phyloP scores from a whole-genome alignment of 1,284 basidiomycete species.

The Cutaneotrichosporon sp. region DNA sequence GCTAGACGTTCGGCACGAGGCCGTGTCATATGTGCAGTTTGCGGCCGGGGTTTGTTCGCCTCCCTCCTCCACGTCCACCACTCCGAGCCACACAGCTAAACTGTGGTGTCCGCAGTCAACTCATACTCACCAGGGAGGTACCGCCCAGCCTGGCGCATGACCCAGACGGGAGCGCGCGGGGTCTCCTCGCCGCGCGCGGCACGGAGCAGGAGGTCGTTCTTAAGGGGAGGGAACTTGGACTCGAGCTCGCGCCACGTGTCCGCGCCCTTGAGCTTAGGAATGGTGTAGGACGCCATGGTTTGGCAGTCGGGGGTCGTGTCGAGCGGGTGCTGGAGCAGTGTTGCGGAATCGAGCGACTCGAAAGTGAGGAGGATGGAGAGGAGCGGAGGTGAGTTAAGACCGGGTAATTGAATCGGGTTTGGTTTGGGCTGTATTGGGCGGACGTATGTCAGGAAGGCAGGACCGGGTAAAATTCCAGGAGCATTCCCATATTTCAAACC shows the following conservation, averaged over 20 bases:
- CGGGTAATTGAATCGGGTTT: not conserved
- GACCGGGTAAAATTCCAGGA: not conserved
- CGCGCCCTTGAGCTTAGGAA: conserved; percentile 32
- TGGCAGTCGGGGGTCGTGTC: conserved; percentile 3
- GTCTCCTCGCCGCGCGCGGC: conserved; percentile 86
- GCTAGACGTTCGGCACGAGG: not conserved
- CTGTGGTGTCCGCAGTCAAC: not conserved
- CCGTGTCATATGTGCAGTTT: not conserved
- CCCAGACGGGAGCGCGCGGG: conserved; percentile 93
- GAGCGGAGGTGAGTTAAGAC: not conserved
- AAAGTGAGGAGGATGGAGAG: not conserved
- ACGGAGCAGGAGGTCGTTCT: conserved; percentile 85
- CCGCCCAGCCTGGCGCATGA: conserved; percentile 97
- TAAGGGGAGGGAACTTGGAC: conserved; percentile 61
- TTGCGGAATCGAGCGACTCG: not conserved
- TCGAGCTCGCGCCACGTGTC: conserved; percentile 38
- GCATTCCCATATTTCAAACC: too few species aligned
- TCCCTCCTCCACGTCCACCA: not conserved
- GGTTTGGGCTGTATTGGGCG: not conserved
- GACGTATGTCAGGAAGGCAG: too few species aligned
- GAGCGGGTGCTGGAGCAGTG: conserved; percentile 13
- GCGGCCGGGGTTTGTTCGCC: too few species aligned
- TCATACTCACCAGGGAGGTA: conserved; percentile 83
- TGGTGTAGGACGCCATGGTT: conserved; percentile 26
- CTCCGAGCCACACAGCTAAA: not conserved